These are phyloP conservation scores for Suhomyces prunicola DNA, from an alignment of 805 yeast genomes.

Conservation along the genomic window DNA sequence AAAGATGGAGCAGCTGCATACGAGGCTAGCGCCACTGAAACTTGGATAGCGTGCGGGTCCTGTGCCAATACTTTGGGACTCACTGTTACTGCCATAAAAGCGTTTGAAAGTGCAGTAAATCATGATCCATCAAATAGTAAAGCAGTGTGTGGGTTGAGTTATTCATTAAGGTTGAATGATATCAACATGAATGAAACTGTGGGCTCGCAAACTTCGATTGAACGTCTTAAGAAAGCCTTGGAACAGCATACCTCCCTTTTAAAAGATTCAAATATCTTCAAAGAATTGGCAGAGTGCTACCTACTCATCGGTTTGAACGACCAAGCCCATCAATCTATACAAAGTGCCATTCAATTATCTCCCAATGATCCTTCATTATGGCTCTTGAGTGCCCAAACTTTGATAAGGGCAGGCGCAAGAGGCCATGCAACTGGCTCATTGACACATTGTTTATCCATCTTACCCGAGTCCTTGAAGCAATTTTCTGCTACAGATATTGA, in stretches of 20 bases:
- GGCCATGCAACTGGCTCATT: slow-evolving; percentile 48
- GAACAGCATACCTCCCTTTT: slow-evolving; percentile 36
- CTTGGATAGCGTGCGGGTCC: slow-evolving; percentile 47
- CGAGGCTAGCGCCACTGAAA: slow-evolving; percentile 29
- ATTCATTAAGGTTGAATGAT: slow-evolving; percentile 39
- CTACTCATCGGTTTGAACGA: slow-evolving; percentile 44
- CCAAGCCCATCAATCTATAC: slow-evolving; percentile 50
- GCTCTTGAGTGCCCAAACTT: slow-evolving; percentile 48
- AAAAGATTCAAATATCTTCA: slow-evolving; percentile 40
- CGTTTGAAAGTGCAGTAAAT: slow-evolving; percentile 42
- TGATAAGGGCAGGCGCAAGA: slow-evolving; percentile 42
- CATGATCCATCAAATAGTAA: slow-evolving; percentile 38
- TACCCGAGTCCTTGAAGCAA: slow-evolving; percentile 32
- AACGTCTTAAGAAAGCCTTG: slow-evolving; percentile 37
- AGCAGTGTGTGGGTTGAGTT: slow-evolving; percentile 45
- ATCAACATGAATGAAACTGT: slow-evolving; percentile 33
- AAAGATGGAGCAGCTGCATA: slow-evolving; percentile 12
- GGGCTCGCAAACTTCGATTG: slow-evolving; percentile 41
- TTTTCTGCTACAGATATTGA: slow-evolving; percentile 37
- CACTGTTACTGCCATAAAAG: slow-evolving; percentile 37
- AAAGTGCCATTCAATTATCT: slow-evolving; percentile 36
- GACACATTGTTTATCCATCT: slow-evolving; percentile 40
- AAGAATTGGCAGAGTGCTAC: slow-evolving; percentile 53
- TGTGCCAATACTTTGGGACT: slow-evolving; percentile 44
- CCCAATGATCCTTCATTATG: slow-evolving; percentile 46